These are phyloP conservation scores for Thymus mandschuricus DNA, from an alignment of 257 asterid species.

Conservation along the genomic window DNA sequence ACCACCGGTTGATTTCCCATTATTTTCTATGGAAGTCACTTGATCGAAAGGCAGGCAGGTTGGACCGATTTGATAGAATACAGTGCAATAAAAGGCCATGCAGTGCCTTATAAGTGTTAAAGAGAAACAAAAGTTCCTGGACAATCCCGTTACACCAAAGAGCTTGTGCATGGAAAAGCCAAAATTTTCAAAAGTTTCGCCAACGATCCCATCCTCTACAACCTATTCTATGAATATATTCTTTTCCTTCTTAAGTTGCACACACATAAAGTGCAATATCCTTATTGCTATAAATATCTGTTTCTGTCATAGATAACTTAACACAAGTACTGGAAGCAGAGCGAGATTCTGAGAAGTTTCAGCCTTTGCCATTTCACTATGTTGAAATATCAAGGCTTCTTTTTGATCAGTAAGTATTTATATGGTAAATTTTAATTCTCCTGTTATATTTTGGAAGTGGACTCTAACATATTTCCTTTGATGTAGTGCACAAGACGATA, in stretches of 20 bases:
- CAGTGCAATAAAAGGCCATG: background rate
- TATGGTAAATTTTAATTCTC: conserved; percentile 12
- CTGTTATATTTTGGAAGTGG: conserved; percentile 17
- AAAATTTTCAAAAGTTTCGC: background rate
- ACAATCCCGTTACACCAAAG: background rate
- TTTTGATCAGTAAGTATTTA: conserved; percentile 75
- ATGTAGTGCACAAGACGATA: conserved; percentile 86
- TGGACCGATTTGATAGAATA: background rate
- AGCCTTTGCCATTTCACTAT: conserved; percentile 92
- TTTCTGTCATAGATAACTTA: conserved; percentile 61
- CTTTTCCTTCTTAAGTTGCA: background rate
- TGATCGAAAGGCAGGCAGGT: background rate
- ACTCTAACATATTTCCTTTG: conserved; percentile 33
- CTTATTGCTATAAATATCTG: conserved; percentile 28
- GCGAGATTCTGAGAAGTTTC: conserved; percentile 83
- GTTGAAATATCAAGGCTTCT: conserved; percentile 95
- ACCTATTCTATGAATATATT: background rate
- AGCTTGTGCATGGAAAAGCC: background rate
- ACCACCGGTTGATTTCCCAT: background rate
- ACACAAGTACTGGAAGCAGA: conserved; percentile 86
- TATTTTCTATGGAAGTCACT: background rate
- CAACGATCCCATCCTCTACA: background rate
- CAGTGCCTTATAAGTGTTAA: background rate
- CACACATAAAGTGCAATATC: background rate
- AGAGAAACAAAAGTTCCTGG: background rate